A percentile compares a stretch with the other conserved stretches of the same genome.
Conservation (phyloP, 2,329 filamentous ascomycete genomes). For the Cladophialophora exuberans region DNA sequence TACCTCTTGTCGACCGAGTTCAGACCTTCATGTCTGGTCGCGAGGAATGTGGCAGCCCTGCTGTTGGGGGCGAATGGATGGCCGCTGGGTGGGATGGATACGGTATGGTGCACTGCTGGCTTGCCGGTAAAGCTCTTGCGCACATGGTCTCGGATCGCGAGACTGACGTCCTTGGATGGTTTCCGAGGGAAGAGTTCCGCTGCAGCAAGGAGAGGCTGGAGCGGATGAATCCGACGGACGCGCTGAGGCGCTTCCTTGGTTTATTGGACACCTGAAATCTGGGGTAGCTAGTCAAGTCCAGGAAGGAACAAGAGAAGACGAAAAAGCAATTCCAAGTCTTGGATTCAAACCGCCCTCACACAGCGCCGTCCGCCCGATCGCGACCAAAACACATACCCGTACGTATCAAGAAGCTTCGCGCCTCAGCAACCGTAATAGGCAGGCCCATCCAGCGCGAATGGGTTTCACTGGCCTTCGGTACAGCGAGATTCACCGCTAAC, state of each 20-base stretch:
- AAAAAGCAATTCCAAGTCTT: not conserved
- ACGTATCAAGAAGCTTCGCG: no score
- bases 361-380: not conserved
- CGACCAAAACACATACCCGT: not conserved
- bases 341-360: no score
- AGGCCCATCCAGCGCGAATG: not conserved
- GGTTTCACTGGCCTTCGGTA: no score
- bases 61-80: conserved; percentile 36
- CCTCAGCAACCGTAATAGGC: not conserved
- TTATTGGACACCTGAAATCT: conserved; percentile 2
- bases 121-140: conserved; percentile 35
- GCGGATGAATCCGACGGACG: conserved; percentile 19
- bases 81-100: conserved; percentile 38
- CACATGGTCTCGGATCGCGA: conserved; percentile 29
- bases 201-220: conserved; percentile 22
- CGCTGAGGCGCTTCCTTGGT: conserved; percentile 22
- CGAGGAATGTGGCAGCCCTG: conserved; percentile 14
- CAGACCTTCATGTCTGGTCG: conserved; percentile 20
- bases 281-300: no score
- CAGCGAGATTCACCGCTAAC: not conserved
- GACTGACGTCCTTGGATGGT: conserved; percentile 22
- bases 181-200: conserved; percentile 24
- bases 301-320: not conserved
- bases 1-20: conserved; percentile 37
- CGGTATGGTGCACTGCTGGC: conserved; percentile 39